Evolutionary conservation across 352 stramenopile genomes (phyloP).

Genomic region (Phytopythium aichiense): DNA sequence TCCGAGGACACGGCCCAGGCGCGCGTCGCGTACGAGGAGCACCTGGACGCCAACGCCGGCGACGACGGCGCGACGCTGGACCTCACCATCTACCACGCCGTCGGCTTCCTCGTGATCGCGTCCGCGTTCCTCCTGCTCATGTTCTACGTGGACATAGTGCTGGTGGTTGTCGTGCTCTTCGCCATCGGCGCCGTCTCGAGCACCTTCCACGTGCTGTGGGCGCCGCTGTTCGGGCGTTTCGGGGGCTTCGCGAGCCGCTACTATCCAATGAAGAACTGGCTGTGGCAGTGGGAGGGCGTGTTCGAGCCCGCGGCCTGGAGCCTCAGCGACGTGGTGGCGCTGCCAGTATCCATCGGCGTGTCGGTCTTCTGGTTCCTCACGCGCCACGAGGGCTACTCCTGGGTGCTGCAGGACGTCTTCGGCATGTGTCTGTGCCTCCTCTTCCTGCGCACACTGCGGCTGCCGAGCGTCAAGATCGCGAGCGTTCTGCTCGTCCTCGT

Average conservation of each 20-base stretch:
- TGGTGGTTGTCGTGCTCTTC: constrained; percentile 75
- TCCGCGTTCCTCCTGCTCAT: constrained; percentile 89
- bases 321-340: constrained; percentile 84
- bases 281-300: constrained; percentile 36
- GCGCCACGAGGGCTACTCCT: constrained; percentile 78
- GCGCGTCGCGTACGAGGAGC: constrained; percentile 46
- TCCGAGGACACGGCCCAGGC: constrained; percentile 46
- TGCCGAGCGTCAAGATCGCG: constrained; percentile 92
- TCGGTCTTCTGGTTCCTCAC: constrained; percentile 69
- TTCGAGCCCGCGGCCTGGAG: constrained; percentile 64
- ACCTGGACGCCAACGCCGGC: constrained; percentile 29
- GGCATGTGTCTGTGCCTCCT: constrained; percentile 92
- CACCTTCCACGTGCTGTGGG: constrained; percentile 54
- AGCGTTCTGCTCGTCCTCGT: constrained; percentile 89
- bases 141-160: constrained; percentile 85
- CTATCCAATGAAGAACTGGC: constrained; percentile 35
- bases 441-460: constrained; percentile 89
- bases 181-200: constrained; percentile 51
- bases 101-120: constrained; percentile 89
- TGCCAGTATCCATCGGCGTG: constrained; percentile 46
- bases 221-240: constrained; percentile 44
- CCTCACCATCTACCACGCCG: constrained; percentile 81
- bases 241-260: constrained; percentile 28
- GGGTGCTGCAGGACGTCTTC: constrained; percentile 93
- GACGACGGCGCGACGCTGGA: constrained; percentile 80